phyloP scores from a whole-genome alignment of 306 rosid genomes.

The Luffa aegyptiaca region DNA sequence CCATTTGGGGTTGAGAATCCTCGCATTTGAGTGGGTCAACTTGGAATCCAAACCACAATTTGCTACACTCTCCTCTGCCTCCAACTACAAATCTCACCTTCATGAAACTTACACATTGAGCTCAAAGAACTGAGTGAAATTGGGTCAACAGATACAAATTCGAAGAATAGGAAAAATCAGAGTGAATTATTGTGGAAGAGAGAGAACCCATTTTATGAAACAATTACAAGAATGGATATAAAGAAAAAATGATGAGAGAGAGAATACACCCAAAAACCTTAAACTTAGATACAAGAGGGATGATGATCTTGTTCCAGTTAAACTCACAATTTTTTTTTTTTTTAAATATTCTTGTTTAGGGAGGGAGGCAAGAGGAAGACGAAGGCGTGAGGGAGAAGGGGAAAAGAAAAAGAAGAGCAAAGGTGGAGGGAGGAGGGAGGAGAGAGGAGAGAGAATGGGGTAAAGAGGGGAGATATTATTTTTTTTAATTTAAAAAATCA shows the following conservation, averaged over 20 bases:
- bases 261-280: constrained; percentile 80
- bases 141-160: too few relatives aligned
- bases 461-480: too few relatives aligned
- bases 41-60: constrained; percentile 28
- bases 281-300: not conserved
- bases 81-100: constrained; percentile 1
- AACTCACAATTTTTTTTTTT: too few relatives aligned
- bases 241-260: not conserved
- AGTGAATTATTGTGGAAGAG: constrained; percentile 16
- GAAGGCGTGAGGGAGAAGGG: too few relatives aligned
- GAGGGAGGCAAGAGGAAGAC: too few relatives aligned
- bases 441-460: too few relatives aligned
- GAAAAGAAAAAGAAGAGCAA: too few relatives aligned
- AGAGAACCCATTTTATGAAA: constrained; percentile 28
- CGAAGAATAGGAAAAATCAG: constrained; percentile 11
- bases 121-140: too few relatives aligned
- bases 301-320: too few relatives aligned
- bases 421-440: too few relatives aligned
- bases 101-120: not conserved
- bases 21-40: constrained; percentile 73
- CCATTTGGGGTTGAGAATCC: constrained; percentile 53
- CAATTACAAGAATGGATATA: not conserved
- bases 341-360: too few relatives aligned
- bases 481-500: too few relatives aligned
- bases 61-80: constrained; percentile 5